These are phyloP conservation scores for Fusarium dlaminii DNA, from an alignment of 2,329 filamentous ascomycete genomes.

Conservation along the genomic window DNA sequence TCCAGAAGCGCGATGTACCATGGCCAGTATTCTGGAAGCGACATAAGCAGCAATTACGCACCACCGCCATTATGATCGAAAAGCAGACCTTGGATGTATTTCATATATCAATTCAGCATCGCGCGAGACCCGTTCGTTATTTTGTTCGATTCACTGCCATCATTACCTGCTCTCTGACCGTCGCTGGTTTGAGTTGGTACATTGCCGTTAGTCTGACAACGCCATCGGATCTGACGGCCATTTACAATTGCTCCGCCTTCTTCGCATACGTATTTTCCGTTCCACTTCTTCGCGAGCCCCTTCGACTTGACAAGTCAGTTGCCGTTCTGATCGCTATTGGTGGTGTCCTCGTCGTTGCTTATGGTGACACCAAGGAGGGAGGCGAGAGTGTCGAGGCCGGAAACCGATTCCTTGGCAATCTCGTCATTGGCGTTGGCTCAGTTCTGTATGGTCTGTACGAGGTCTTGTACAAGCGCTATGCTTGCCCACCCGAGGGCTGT, in stretches of 20 bases:
- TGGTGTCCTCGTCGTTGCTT: conserved; percentile 94
- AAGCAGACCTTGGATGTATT: conserved; percentile 76
- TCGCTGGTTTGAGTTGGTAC: conserved; percentile 95
- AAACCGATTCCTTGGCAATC: conserved; percentile 82
- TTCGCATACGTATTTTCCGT: conserved; percentile 98
- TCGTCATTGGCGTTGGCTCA: conserved; percentile 90
- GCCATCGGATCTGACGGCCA: conserved; percentile 92
- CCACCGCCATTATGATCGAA: conserved; percentile 82
- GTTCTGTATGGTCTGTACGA: conserved; percentile 97
- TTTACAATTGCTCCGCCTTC: conserved; percentile 99
- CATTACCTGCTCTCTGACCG: conserved; percentile 85
- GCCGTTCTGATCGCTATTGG: conserved; percentile 87
- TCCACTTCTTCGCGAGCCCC: conserved; percentile 83
- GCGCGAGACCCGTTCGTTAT: conserved; percentile 66
- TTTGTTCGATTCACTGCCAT: conserved; percentile 82
- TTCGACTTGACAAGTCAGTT: conserved; percentile 84
- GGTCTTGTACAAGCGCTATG: conserved; percentile 92
- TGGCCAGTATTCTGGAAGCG: conserved; percentile 87
- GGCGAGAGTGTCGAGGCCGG: conserved; percentile 61
- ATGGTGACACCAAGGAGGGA: conserved; percentile 74
- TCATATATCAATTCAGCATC: conserved; percentile 49
- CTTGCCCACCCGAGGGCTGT: conserved; percentile 91
- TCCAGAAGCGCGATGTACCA: conserved; percentile 80
- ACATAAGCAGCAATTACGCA: conserved; percentile 61
- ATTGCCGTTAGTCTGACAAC: conserved; percentile 93